These are phyloP conservation scores for Posidonia oceanica DNA, from an alignment of 116 monocot species.

Conservation along the genomic window DNA sequence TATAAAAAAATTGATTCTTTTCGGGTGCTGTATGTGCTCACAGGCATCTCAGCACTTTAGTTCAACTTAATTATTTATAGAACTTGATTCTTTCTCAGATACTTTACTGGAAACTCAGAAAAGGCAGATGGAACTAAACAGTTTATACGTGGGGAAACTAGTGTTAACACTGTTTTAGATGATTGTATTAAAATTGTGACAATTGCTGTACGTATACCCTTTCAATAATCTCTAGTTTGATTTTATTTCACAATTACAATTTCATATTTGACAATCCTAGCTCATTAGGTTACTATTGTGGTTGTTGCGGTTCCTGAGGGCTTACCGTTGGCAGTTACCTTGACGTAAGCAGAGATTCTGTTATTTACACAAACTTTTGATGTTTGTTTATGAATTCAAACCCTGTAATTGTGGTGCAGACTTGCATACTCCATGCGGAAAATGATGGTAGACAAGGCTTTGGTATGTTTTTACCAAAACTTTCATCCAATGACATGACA, in stretches of 20 bases:
- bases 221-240: not conserved
- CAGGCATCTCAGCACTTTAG: not conserved
- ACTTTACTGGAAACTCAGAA: constrained; percentile 61
- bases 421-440: constrained; percentile 98
- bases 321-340: constrained; percentile 91
- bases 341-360: constrained; percentile 56
- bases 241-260: not conserved
- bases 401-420: constrained; percentile 18
- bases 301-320: constrained; percentile 99
- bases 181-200: constrained; percentile 75
- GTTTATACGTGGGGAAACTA: constrained; percentile 56
- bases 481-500: not conserved
- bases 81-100: constrained; percentile 28
- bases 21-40: no score
- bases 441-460: constrained; percentile 97
- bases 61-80: not conserved
- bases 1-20: no score
- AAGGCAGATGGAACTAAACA: constrained; percentile 61
- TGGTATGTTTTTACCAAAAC: constrained; percentile 28
- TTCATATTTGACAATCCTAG: not conserved
- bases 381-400: not conserved
- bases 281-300: constrained; percentile 56
- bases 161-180: constrained; percentile 40
- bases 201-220: constrained; percentile 51
- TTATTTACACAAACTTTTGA: not conserved